Evolutionary conservation across 2,329 filamentous ascomycete genomes (phyloP), one percentile per base, ranked within the genome.

Genomic region (Beauveria sp.): DNA sequence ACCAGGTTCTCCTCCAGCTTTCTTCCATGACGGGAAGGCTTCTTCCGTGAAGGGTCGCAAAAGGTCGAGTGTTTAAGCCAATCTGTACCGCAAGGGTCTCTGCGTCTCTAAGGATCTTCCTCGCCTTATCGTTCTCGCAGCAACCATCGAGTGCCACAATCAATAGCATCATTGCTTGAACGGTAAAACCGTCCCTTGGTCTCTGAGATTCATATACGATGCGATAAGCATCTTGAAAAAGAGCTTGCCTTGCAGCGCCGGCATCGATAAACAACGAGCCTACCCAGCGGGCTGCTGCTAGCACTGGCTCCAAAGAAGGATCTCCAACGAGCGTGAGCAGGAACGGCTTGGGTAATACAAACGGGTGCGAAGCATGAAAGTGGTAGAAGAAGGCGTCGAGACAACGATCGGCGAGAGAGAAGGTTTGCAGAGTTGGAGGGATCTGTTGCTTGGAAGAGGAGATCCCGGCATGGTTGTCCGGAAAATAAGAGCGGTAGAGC

Each of bases 1-100:
- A 97, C 92, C 92, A 97, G 1, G 92, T 97, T 62, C 92, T 82
- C 20, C 91, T 84, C 84, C 91, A 88, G 70, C 88, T 90, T 73
- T 97, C 92, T 70, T 93, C 90, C 3, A 92, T 71, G 2, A 91
- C 78, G 0, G 84, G 79, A 62, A 88, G 84, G 5, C 84, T 84
- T 30, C 80, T 77, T 18, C 88, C 87, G 66, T 91, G 79, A 5
- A 80, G 73, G 0, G 79, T 74, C 0, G 91, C 87, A 70, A 86
- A 96, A 0, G 82, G 79, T 53, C 83, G 79, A 10, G 83, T 84
- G 69, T 96, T 86, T 73, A 97, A 82, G 0, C 89, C 88, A 26
- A 96, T 80, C 61, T 91, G 84, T 10, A 96, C 75, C 2, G 91
- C 90, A 52, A 93, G 73, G 12, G 85, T 80, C 68, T 92, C 87